Evolutionary conservation across 345 rosid species (phyloP).

Genomic region (Excoecaria agallocha): DNA sequence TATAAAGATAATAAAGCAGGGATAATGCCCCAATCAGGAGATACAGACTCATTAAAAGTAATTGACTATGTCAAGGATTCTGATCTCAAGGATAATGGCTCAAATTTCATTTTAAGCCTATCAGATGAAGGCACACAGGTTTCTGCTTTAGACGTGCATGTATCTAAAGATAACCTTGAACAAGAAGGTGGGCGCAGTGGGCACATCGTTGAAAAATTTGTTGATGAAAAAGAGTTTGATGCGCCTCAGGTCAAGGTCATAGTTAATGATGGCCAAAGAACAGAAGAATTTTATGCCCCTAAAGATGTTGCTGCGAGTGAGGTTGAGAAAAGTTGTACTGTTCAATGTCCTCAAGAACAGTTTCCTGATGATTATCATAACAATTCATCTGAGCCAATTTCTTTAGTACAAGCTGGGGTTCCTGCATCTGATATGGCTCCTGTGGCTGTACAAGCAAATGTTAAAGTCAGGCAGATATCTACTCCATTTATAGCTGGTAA

Average conservation of each 20-base stretch:
- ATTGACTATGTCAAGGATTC: constrained; percentile 28
- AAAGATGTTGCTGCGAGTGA: constrained; percentile 20
- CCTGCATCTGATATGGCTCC: constrained; percentile 24
- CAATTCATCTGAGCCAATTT: constrained; percentile 7
- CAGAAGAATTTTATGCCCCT: constrained; percentile 11
- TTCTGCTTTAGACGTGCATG: constrained; percentile 28
- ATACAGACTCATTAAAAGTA: constrained; percentile 25
- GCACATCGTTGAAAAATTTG: constrained; percentile 17
- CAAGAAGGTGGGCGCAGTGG: constrained; percentile 14
- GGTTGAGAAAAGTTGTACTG: constrained; percentile 20
- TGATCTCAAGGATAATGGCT: constrained; percentile 19
- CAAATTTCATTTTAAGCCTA: constrained; percentile 13
- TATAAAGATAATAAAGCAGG: constrained; percentile 40
- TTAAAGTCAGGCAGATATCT: constrained; percentile 21
- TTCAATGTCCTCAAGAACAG: constrained; percentile 20
- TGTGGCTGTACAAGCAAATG: constrained; percentile 15
- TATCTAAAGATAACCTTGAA: constrained; percentile 22
- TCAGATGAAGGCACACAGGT: constrained; percentile 19
- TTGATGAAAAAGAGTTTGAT: constrained; percentile 20
- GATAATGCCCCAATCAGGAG: constrained; percentile 21
- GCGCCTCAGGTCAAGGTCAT: constrained; percentile 11
- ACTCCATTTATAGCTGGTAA: constrained; percentile 20
- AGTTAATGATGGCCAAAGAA: constrained; percentile 9
- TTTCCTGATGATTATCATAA: constrained; percentile 11
- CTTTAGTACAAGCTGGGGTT: constrained; percentile 18